Base-by-base conservation (phyloP, 768 basidiomycete species). In the Imleria badia region DNA sequence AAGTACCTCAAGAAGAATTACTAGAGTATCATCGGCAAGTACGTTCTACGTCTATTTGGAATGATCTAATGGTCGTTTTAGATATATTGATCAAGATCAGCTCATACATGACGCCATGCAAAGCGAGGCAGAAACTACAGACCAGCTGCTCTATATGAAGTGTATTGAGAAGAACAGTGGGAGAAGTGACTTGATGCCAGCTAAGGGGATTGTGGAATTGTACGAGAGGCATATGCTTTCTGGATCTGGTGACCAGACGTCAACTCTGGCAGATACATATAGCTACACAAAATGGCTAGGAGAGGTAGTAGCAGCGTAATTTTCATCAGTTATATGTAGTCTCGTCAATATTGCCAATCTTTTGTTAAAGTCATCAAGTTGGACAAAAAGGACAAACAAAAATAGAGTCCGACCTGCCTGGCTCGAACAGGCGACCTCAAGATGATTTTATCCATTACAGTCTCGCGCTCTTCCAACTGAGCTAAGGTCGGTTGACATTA, bases 51-150 rank as follows among this genome's bases (percentile, higher is more conserved):
- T 52, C 4, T 45, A 14, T 23, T n/a, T 17, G 10, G 26, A 12
- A 12, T 30, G 13, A 41, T n/a, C 41, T 61, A 23, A 61, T 34
- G 14, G 39, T 22, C 20, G 35, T 23, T 14, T 17, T 49, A 88
- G 86, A 45, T 89, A 91, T 64, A 84, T 91, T 60, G 85, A 87
- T 63, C 87, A 91, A 64, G 85, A 80, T 58, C 79, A 85, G 52
- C 82, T 85, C 45, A 75, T 89, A 22, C 72, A 85, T 34, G 82
- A 85, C 56, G 76, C 81, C 2, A 81, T 82, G 30, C 76, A 76
- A 45, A 75, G 77, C 35, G 70, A 73, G 49, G 78, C 78, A n/a
- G 84, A 85, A 57, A 68, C 76, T 35, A 80, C 81, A 62, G 84
- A 87, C 55, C 68, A 85, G 31, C 77, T 81, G 55, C 66, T 85